A percentile compares a stretch with the other conserved stretches of the same genome.
phyloP scores from a whole-genome alignment of 2,329 filamentous ascomycete genomes.

The Aureobasidium lini region DNA sequence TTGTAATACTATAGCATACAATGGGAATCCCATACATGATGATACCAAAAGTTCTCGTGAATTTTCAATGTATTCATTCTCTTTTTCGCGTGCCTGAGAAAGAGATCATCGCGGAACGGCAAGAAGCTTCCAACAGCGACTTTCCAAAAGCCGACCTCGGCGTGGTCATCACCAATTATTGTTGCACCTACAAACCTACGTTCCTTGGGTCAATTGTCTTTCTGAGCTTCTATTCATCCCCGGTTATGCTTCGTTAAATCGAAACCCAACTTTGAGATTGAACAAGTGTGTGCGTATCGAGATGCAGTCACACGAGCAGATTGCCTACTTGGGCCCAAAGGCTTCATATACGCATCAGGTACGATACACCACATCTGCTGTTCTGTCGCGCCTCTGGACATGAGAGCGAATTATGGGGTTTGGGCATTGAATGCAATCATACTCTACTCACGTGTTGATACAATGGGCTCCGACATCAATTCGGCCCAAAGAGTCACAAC shows the following conservation, averaged over 20 bases:
- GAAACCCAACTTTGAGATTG: background rate
- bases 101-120: slow-evolving; percentile 1
- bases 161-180: background rate
- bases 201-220: background rate
- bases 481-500: background rate
- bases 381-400: slow-evolving; percentile 7
- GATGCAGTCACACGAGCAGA: slow-evolving; percentile 34
- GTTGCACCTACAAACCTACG: background rate
- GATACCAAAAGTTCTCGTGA: background rate
- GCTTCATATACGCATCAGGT: slow-evolving; percentile 67
- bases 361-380: slow-evolving; percentile 16
- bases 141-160: slow-evolving; percentile 6
- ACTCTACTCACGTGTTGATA: too few relatives aligned
- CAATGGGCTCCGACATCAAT: too few relatives aligned
- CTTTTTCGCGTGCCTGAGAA: background rate
- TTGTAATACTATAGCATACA: slow-evolving; percentile 14
- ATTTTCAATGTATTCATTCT: background rate
- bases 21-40: background rate
- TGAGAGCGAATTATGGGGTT: too few relatives aligned
- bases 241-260: background rate
- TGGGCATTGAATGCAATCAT: too few relatives aligned
- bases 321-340: slow-evolving; percentile 56
- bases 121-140: background rate
- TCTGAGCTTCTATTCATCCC: background rate
- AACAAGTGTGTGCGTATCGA: slow-evolving; percentile 30